Percentiles rank a stretch among this genome's conserved stretches.
Conservation (phyloP, 129 eudicot species). For the Lonicera japonica region DNA sequence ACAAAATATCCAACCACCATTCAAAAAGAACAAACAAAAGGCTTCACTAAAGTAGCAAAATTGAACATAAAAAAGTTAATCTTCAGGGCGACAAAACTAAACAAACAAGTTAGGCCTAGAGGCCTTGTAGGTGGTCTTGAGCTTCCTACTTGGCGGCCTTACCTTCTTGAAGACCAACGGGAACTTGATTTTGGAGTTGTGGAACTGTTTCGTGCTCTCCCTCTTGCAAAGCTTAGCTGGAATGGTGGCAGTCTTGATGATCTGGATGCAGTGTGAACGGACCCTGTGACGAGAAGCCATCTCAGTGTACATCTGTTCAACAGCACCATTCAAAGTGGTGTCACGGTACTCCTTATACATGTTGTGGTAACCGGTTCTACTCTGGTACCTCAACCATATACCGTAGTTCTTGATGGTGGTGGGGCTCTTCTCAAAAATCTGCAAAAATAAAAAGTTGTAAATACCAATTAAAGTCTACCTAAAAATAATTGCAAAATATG, state of each 20-base stretch:
- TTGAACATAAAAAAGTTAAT: not conserved
- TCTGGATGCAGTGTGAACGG: constrained; percentile 78
- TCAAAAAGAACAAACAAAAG: not conserved
- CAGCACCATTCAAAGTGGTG: constrained; percentile 70
- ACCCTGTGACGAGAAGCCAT: constrained; percentile 98
- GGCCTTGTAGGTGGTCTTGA: constrained; percentile 96
- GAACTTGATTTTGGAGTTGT: constrained; percentile 80
- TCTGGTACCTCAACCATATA: constrained; percentile 87
- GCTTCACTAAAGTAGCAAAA: not conserved
- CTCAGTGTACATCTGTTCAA: constrained; percentile 95
- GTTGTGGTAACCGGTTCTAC: constrained; percentile 88
- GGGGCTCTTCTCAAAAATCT: constrained; percentile 87
- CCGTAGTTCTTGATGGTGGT: constrained; percentile 89
- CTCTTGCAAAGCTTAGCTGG: constrained; percentile 93
- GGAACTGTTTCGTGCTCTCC: constrained; percentile 91
- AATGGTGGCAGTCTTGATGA: constrained; percentile 88
- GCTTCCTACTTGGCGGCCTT: constrained; percentile 86
- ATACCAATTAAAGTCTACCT: no score
- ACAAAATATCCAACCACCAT: not conserved
- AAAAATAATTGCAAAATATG: no score
- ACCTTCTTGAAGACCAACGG: constrained; percentile 82
- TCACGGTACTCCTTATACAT: constrained; percentile 97
- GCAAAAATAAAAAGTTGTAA: not conserved
- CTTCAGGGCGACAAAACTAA: constrained; percentile 15
- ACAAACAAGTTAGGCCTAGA: constrained; percentile 85